These are phyloP conservation scores for Curvularia verruculosa DNA, from an alignment of 2,329 filamentous ascomycete genomes.

Conservation along the genomic window DNA sequence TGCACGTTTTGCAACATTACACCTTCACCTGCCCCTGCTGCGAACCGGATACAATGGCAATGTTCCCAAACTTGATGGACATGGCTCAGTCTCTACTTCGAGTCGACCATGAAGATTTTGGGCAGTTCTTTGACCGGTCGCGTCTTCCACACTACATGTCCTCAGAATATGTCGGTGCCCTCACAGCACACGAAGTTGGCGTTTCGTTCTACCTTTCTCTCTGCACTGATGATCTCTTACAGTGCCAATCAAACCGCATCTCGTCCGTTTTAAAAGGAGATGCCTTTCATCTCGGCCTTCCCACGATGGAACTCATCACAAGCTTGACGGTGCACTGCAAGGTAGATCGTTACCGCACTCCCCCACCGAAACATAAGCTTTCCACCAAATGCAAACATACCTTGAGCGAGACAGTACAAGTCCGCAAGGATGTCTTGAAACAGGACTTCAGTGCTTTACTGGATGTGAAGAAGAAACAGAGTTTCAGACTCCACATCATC, in stretches of 20 bases:
- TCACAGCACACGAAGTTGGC: conserved; percentile 1
- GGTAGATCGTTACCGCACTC: conserved; percentile 7
- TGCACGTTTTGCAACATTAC: not conserved
- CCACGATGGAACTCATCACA: not conserved
- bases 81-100: not conserved
- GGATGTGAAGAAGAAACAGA: not conserved
- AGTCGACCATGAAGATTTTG: not conserved
- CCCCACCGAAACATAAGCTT: not conserved
- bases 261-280: not conserved
- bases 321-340: conserved; percentile 11
- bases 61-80: not conserved
- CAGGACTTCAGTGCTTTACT: not conserved
- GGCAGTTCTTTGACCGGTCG: not conserved
- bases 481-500: conserved; percentile 1
- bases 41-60: not conserved
- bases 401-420: not conserved
- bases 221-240: not conserved
- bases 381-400: not conserved
- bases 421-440: not conserved
- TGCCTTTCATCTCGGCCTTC: not conserved
- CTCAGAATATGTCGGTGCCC: not conserved
- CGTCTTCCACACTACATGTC: conserved; percentile 2
- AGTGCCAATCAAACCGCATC: conserved; percentile 2
- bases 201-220: conserved; percentile 2
- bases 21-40: not conserved